Percentiles rank a stretch among this genome's conserved stretches.
Evolutionary conservation across 2,329 filamentous ascomycete species (phyloP).

Genomic region (Knoxdaviesia capensis): DNA sequence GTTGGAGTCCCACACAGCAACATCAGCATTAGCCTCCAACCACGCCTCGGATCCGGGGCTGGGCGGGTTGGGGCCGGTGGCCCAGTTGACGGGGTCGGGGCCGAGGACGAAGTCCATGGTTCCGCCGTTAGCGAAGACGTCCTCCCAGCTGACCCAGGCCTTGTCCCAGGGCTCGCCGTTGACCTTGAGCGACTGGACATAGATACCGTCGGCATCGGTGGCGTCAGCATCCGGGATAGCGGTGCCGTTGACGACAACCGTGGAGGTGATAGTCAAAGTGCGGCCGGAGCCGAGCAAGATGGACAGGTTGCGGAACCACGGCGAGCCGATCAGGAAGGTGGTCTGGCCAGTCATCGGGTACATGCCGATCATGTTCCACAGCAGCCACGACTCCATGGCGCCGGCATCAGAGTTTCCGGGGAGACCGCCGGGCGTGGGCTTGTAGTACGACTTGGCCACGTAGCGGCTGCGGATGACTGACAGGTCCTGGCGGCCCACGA

Average conservation of each 20-base stretch:
- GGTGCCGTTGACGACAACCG: constrained; percentile 1
- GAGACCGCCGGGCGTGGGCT: constrained; percentile 30
- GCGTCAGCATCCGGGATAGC: constrained; percentile 16
- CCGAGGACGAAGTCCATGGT: constrained; percentile 46
- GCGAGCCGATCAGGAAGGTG: constrained; percentile 43
- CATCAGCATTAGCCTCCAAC: too few species aligned
- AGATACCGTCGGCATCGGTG: constrained; percentile 21
- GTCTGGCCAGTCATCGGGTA: constrained; percentile 50
- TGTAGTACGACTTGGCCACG: constrained; percentile 40
- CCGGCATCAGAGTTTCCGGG: constrained; percentile 55
- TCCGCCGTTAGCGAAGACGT: constrained; percentile 44
- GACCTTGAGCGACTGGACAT: constrained; percentile 45
- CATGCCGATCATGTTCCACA: constrained; percentile 49
- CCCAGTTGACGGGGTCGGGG: constrained; percentile 28
- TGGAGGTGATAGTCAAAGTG: constrained; percentile 30
- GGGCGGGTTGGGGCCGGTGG: constrained; percentile 36
- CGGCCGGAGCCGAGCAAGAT: constrained; percentile 36
- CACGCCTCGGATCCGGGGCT: constrained; percentile 19
- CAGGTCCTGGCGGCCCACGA: constrained; percentile 39
- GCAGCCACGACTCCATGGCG: constrained; percentile 50
- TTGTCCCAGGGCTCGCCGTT: constrained; percentile 43
- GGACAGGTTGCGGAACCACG: constrained; percentile 39
- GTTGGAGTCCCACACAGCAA: too few species aligned
- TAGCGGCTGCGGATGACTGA: constrained; percentile 36
- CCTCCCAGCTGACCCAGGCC: constrained; percentile 45